A percentile compares a stretch with the other conserved stretches of the same genome.
Conservation (phyloP, 768 basidiomycete genomes). For the Pluteus cervinus region DNA sequence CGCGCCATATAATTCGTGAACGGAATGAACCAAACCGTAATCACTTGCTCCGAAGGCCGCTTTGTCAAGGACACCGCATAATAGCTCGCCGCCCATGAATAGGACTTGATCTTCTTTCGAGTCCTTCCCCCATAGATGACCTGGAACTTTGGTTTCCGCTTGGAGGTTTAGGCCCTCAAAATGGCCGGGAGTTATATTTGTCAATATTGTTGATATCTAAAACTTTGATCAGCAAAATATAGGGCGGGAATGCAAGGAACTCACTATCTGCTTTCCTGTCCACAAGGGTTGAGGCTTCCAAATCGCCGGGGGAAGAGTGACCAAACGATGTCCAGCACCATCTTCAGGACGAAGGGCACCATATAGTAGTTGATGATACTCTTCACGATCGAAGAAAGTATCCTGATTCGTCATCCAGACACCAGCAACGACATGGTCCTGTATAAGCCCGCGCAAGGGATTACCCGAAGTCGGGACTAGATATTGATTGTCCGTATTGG, state of each 20-base stretch:
- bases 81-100: constrained; percentile 88
- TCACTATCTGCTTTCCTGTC: constrained; percentile 97
- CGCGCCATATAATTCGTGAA: constrained; percentile 92
- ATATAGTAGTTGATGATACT: constrained; percentile 94
- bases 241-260: constrained; percentile 16
- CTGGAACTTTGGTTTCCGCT: constrained; percentile 86
- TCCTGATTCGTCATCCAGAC: constrained; percentile 99
- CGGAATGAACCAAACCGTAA: constrained; percentile 94
- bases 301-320: constrained; percentile 85
- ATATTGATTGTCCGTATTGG: constrained; percentile 98
- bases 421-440: constrained; percentile 97
- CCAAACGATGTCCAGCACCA: constrained; percentile 50
- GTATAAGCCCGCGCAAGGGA: constrained; percentile 94
- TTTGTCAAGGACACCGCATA: constrained; percentile 95
- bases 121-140: constrained; percentile 76
- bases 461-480: constrained; percentile 98
- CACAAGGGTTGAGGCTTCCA: constrained; percentile 89
- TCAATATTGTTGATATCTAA: constrained; percentile 90
- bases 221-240: constrained; percentile 3
- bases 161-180: constrained; percentile 79
- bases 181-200: constrained; percentile 81
- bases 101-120: constrained; percentile 82
- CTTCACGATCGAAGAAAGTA: constrained; percentile 90
- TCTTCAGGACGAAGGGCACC: constrained; percentile 91
- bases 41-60: constrained; percentile 95